Evolutionary conservation across 805 yeast genomes (phyloP).

Genomic region (Lipomyces spencermartinsiae): DNA sequence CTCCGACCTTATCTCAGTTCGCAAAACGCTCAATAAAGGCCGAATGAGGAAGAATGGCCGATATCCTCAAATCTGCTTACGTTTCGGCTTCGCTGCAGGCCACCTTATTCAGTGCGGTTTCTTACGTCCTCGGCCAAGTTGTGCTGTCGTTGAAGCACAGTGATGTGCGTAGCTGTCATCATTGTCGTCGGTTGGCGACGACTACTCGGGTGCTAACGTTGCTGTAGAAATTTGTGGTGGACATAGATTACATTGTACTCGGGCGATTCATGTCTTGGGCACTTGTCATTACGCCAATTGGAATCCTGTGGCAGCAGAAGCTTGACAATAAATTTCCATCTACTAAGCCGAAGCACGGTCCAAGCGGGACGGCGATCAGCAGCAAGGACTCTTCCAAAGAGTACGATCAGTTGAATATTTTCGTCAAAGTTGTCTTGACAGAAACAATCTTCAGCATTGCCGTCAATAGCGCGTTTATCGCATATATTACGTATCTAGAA

Average conservation of each 20-base stretch:
- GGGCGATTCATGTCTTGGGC: conserved; percentile 44
- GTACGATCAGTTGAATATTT: conserved; percentile 14
- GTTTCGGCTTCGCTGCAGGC: background rate
- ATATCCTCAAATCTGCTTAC: background rate
- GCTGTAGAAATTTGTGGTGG: conserved; percentile 13
- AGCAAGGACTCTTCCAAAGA: background rate
- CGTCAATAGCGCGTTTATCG: conserved; percentile 12
- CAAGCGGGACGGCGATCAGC: background rate
- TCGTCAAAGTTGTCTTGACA: conserved; percentile 16
- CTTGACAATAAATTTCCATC: conserved; percentile 21
- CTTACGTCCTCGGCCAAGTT: background rate
- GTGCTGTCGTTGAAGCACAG: background rate
- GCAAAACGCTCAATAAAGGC: background rate
- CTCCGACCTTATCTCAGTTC: background rate
- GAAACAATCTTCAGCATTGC: conserved; percentile 18
- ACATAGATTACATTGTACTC: conserved; percentile 36
- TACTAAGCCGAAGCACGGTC: background rate
- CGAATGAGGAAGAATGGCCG: background rate
- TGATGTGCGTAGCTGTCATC: background rate
- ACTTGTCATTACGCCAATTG: conserved; percentile 24
- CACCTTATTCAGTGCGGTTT: background rate
- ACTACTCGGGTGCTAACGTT: background rate
- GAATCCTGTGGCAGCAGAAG: conserved; percentile 18
- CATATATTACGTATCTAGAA: background rate
- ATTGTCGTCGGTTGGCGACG: background rate